A percentile compares a stretch with the other conserved stretches of the same genome.
Evolutionary conservation across 495 filamentous ascomycete genomes (phyloP).

Genomic region (Penicillium tannophilum): DNA sequence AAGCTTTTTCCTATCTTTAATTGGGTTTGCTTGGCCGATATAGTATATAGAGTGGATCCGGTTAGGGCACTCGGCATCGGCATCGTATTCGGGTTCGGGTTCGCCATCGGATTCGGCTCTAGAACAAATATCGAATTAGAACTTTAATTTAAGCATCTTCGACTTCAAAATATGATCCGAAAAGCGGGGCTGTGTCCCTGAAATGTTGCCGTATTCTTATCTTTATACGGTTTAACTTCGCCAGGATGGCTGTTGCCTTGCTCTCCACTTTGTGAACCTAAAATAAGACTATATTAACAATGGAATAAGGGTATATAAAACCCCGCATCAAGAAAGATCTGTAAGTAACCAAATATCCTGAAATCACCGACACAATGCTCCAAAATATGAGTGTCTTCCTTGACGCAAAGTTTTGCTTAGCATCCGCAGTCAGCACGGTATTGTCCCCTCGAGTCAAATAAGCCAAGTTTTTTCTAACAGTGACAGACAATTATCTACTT

Average conservation of each 20-base stretch:
- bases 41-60: not conserved
- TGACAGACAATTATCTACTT: not conserved
- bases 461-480: not conserved
- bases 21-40: not conserved
- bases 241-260: not conserved
- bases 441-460: not conserved
- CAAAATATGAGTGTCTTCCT: not conserved
- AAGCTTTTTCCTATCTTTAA: not conserved
- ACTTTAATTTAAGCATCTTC: not conserved
- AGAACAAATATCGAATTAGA: not conserved
- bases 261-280: not conserved
- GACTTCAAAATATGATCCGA: not conserved
- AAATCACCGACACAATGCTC: not conserved
- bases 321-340: not conserved
- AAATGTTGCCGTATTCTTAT: not conserved
- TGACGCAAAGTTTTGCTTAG: not conserved
- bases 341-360: no score
- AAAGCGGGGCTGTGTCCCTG: not conserved
- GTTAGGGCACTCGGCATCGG: not conserved
- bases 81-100: constrained; percentile 10
- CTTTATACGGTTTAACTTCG: no score
- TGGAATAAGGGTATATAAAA: no score
- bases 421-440: not conserved
- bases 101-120: constrained; percentile 12
- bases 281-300: not conserved